Percentiles rank a stretch among this genome's conserved stretches.
Conservation (phyloP, 768 basidiomycete genomes). For the Termitomyces sp. region DNA sequence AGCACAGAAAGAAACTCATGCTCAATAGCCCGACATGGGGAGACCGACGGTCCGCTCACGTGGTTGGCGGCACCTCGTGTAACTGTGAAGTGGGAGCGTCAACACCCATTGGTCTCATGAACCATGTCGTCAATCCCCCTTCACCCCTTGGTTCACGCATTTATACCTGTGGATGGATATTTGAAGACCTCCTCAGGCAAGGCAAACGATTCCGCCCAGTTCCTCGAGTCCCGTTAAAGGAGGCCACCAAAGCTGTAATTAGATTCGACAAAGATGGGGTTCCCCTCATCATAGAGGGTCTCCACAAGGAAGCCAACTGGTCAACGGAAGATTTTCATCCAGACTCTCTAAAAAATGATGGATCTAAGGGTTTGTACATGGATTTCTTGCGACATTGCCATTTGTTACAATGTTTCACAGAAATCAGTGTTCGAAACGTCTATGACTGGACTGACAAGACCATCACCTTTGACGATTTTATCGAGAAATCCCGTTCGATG, state of each 20-base stretch:
- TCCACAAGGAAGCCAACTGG: constrained; percentile 54
- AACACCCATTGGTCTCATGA: constrained; percentile 7
- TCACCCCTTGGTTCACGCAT: neutral
- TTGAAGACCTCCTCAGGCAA: constrained; percentile 22
- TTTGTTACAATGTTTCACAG: constrained; percentile 25
- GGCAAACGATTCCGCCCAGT: constrained; percentile 23
- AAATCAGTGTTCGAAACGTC: constrained; percentile 58
- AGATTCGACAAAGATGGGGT: constrained; percentile 43
- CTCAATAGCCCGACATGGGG: constrained; percentile 12
- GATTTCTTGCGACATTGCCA: neutral
- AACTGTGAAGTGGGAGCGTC: neutral
- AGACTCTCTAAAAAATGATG: constrained; percentile 43
- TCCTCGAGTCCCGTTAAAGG: constrained; percentile 28
- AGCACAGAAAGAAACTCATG: constrained; percentile 17
- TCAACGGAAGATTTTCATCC: constrained; percentile 44
- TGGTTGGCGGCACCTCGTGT: constrained; percentile 1
- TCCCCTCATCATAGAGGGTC: constrained; percentile 62
- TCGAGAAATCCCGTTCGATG: constrained; percentile 34
- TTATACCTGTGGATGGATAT: constrained; percentile 38
- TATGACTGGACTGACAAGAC: constrained; percentile 47
- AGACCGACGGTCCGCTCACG: constrained; percentile 13
- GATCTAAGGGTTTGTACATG: constrained; percentile 18
- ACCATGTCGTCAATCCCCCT: neutral
- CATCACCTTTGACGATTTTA: constrained; percentile 48
- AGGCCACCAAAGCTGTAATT: constrained; percentile 29